Conservation (phyloP, 306 rosid genomes). For the Erythrophleum fordii region DNA sequence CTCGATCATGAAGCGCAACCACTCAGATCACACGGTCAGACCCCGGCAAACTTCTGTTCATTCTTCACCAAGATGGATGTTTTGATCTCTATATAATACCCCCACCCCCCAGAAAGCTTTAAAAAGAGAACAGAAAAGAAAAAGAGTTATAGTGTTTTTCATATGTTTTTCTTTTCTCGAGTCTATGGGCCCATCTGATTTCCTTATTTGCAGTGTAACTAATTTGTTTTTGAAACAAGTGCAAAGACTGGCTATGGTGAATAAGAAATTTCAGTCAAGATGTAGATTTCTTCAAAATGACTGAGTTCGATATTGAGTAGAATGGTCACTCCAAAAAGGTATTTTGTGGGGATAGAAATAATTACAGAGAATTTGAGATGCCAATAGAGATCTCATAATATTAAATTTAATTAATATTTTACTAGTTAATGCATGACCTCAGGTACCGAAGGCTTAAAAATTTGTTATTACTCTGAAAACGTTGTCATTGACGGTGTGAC, state of each 20-base stretch:
- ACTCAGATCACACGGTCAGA: slow-evolving; percentile 63
- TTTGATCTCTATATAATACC: slow-evolving; percentile 47
- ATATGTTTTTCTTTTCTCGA: slow-evolving; percentile 19
- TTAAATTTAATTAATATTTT: neutral
- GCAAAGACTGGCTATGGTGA: slow-evolving; percentile 57
- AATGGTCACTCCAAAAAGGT: neutral
- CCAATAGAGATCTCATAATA: neutral
- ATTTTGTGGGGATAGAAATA: neutral
- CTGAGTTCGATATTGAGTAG: slow-evolving; percentile 14
- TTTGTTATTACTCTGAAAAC: too few species aligned
- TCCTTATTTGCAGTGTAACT: slow-evolving; percentile 51
- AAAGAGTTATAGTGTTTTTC: slow-evolving; percentile 53
- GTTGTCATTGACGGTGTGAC: too few species aligned
- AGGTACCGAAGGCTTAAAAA: too few species aligned
- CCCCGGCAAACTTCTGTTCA: slow-evolving; percentile 78
- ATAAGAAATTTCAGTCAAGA: slow-evolving; percentile 57
- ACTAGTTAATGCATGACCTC: too few species aligned
- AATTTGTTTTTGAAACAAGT: slow-evolving; percentile 39
- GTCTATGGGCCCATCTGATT: slow-evolving; percentile 33
- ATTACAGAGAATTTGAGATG: neutral
- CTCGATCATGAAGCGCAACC: slow-evolving; percentile 87
- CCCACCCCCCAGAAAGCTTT: slow-evolving; percentile 18
- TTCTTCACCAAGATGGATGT: slow-evolving; percentile 96
- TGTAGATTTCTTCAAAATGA: slow-evolving; percentile 40
- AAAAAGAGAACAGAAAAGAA: slow-evolving; percentile 36